A percentile compares a stretch with the other conserved stretches of the same genome.
phyloP scores from a whole-genome alignment of 805 yeast genomes.

The Dipodascopsis uninucleata region DNA sequence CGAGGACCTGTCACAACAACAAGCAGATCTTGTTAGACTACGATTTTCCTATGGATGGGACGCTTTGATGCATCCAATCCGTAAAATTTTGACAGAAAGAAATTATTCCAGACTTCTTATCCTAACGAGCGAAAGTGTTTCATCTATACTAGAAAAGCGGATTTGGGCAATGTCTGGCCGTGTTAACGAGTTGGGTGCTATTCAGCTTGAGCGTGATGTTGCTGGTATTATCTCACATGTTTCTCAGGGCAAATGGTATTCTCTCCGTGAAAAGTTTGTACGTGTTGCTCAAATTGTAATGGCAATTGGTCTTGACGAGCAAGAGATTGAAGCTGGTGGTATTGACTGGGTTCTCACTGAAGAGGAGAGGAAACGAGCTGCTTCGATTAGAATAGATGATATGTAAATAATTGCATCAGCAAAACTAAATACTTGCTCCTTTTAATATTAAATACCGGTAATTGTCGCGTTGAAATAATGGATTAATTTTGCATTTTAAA shows the following conservation, averaged over 20 bases:
- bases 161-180: constrained; percentile 62
- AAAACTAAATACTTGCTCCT: too few species aligned
- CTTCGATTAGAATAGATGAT: constrained; percentile 49
- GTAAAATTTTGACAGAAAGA: constrained; percentile 51
- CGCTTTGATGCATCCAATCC: constrained; percentile 59
- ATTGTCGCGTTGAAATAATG: too few species aligned
- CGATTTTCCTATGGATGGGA: constrained; percentile 64
- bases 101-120: constrained; percentile 50
- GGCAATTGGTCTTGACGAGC: constrained; percentile 77
- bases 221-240: constrained; percentile 69
- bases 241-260: constrained; percentile 61
- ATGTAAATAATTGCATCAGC: too few species aligned
- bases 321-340: constrained; percentile 46
- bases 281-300: constrained; percentile 80
- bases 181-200: constrained; percentile 78
- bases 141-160: constrained; percentile 59
- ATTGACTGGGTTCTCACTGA: constrained; percentile 73
- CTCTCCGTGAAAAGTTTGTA: constrained; percentile 70
- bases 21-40: constrained; percentile 28
- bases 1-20: constrained; percentile 15
- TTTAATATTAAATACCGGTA: too few species aligned
- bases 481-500: too few species aligned
- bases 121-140: constrained; percentile 51
- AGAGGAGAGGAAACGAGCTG: constrained; percentile 62
- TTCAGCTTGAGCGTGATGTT: constrained; percentile 77